These are phyloP conservation scores for Coffea humblotiana DNA, from an alignment of 305 asterid genomes.

Conservation along the genomic window DNA sequence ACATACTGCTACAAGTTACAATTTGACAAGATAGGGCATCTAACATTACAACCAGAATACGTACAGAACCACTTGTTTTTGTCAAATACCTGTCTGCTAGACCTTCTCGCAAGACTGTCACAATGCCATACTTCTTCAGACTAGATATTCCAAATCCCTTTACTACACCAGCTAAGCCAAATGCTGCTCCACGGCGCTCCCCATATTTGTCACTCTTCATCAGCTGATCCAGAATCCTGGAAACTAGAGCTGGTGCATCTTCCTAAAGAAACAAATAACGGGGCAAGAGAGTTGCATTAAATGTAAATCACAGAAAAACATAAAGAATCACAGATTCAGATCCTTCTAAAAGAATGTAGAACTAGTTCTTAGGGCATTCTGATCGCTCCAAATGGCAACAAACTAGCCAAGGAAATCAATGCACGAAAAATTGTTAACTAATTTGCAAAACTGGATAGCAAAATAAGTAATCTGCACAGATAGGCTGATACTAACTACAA, in stretches of 20 bases:
- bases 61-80: background rate
- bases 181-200: slow-evolving; percentile 99
- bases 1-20: background rate
- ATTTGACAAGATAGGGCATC: background rate
- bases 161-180: slow-evolving; percentile 96
- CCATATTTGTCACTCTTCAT: slow-evolving; percentile 98
- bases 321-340: background rate
- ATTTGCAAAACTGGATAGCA: background rate
- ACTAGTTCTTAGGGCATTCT: background rate
- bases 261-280: slow-evolving; percentile 51
- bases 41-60: background rate
- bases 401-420: background rate
- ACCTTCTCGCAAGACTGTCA: slow-evolving; percentile 64
- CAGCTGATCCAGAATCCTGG: slow-evolving; percentile 77
- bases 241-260: slow-evolving; percentile 81
- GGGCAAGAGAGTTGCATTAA: background rate
- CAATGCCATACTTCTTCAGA: slow-evolving; percentile 80
- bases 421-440: background rate
- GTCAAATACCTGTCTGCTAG: slow-evolving; percentile 72
- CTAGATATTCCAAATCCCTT: slow-evolving; percentile 89
- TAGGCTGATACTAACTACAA: background rate
- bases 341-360: background rate
- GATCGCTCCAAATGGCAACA: background rate
- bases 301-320: background rate
- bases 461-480: background rate